Conservation (phyloP, 75 land plant genomes). For the Sequoia sempervirens region DNA sequence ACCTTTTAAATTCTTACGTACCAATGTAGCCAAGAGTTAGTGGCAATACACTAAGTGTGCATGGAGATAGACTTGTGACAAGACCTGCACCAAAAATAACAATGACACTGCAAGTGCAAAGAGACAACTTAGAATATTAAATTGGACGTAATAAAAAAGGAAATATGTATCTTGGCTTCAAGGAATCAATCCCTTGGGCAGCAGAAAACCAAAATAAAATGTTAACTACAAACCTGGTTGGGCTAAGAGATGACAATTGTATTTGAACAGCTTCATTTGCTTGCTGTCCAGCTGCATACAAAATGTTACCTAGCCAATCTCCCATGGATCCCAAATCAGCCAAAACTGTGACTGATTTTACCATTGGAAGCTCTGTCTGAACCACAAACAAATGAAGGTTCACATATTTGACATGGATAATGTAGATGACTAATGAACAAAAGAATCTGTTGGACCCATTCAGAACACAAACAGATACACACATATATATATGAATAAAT, state of each 20-base stretch:
- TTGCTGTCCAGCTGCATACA: constrained; percentile 82
- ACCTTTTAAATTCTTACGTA: constrained; percentile 15
- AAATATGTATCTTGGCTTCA: background rate
- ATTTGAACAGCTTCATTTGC: constrained; percentile 91
- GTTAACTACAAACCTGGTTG: constrained; percentile 53
- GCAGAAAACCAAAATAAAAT: background rate
- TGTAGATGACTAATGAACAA: background rate
- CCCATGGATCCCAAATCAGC: constrained; percentile 50
- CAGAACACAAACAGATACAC: background rate
- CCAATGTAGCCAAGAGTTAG: constrained; percentile 99
- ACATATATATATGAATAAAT: background rate
- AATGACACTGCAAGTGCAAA: constrained; percentile 58
- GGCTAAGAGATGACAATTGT: constrained; percentile 76
- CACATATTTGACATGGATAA: background rate
- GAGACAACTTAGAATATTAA: background rate
- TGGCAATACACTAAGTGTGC: constrained; percentile 95
- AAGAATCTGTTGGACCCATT: background rate
- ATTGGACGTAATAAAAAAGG: background rate
- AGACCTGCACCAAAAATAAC: constrained; percentile 98
- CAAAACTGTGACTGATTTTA: constrained; percentile 22
- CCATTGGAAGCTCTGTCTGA: constrained; percentile 26
- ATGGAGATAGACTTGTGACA: constrained; percentile 98
- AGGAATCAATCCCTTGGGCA: background rate
- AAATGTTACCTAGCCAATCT: constrained; percentile 71
- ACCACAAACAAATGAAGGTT: background rate